phyloP scores from a whole-genome alignment of 345 rosid genomes.

The Ceriops tagal region DNA sequence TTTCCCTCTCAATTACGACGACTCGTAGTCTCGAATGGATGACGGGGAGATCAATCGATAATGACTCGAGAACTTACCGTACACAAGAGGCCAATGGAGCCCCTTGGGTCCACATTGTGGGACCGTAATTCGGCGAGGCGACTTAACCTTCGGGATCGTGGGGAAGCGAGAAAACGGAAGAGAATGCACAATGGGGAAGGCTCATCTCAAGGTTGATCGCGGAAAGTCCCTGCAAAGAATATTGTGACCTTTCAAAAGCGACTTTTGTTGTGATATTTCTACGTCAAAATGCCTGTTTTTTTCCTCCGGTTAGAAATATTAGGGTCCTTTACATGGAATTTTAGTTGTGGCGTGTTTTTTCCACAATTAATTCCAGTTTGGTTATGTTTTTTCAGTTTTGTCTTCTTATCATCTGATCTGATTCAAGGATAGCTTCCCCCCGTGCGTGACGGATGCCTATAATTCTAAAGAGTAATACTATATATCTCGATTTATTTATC shows the following conservation, averaged over 20 bases:
- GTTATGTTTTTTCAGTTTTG: background rate
- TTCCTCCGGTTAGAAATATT: conserved; percentile 15
- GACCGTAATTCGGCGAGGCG: conserved; percentile 30
- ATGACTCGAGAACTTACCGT: conserved; percentile 6
- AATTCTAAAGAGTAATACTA: no score
- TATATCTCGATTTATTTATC: no score
- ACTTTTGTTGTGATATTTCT: conserved; percentile 13
- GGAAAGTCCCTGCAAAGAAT: background rate
- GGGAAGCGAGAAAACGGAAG: conserved; percentile 15
- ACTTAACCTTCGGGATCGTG: conserved; percentile 21
- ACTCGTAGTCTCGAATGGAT: background rate
- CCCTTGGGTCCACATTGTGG: conserved; percentile 16
- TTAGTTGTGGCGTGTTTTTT: background rate
- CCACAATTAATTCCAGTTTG: background rate
- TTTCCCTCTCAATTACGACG: background rate
- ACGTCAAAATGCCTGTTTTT: conserved; percentile 10
- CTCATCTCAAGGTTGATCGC: no score
- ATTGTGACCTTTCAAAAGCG: background rate
- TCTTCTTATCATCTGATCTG: no score
- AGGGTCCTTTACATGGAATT: no score
- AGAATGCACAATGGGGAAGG: no score
- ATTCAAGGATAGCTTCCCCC: no score
- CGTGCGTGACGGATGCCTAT: no score
- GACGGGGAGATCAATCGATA: conserved; percentile 10
- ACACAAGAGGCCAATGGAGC: background rate